Percentiles rank a stretch among this genome's conserved stretches.
These are phyloP conservation scores for Quercus tomentella DNA, from an alignment of 331 rosid species.

Conservation along the genomic window DNA sequence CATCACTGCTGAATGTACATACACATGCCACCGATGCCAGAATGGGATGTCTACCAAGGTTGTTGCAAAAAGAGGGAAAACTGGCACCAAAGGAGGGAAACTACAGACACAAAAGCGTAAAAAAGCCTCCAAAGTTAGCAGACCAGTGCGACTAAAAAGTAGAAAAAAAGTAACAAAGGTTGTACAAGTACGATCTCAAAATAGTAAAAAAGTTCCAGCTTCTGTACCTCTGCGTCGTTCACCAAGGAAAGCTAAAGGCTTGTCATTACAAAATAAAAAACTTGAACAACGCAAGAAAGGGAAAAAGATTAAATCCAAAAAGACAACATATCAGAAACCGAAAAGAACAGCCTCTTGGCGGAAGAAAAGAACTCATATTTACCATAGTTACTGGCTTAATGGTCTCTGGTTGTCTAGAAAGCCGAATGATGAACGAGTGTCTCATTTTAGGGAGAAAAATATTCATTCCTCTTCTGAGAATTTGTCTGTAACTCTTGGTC, in stretches of 20 bases:
- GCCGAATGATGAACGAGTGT: conserved; percentile 68
- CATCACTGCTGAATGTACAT: conserved; percentile 35
- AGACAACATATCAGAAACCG: conserved; percentile 42
- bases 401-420: conserved; percentile 78
- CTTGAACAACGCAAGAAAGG: conserved; percentile 53
- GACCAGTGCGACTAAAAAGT: conserved; percentile 43
- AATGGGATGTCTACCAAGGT: conserved; percentile 37
- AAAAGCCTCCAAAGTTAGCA: conserved; percentile 36
- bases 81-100: conserved; percentile 44
- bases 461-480: conserved; percentile 35
- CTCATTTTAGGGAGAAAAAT: conserved; percentile 62
- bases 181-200: conserved; percentile 37
- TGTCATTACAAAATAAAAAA: conserved; percentile 54
- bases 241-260: conserved; percentile 66
- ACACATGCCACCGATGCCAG: conserved; percentile 73
- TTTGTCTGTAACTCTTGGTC: conserved; percentile 30
- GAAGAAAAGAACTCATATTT: conserved; percentile 49
- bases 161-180: conserved; percentile 50
- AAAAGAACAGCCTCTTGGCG: conserved; percentile 35
- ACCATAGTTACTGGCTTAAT: conserved; percentile 78
- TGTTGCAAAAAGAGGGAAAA: conserved; percentile 45
- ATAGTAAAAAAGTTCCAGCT: conserved; percentile 40
- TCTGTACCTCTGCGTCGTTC: conserved; percentile 87
- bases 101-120: conserved; percentile 36
- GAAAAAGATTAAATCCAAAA: conserved; percentile 37